Base-by-base conservation (phyloP, 768 basidiomycete genomes). In the Coprinopsis sp. region DNA sequence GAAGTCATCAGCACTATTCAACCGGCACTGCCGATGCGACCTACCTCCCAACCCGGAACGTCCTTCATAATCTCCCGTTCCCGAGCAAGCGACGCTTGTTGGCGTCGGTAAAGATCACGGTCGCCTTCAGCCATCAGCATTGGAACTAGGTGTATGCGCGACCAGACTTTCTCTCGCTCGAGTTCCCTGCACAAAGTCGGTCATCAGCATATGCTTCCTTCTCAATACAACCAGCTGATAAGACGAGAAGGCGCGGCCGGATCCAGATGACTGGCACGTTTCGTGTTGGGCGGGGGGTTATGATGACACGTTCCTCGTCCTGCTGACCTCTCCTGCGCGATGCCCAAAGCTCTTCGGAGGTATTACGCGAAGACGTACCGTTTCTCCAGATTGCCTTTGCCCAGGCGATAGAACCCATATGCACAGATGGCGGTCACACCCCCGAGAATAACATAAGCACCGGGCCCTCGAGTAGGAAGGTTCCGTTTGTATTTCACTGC, bases 31-130 rank as follows among this genome's bases (percentile, higher is more conserved):
- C 4, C 13, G 39, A 25, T 7, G 44, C 40, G 33, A 75, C 91
- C 64, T 67, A 96, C 93, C 89, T 90, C 82, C 94, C 94, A 97
- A 30, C 81, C 90, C 47, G 77, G 75, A 41, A 97, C 92, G 56
- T 91, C 87, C 67, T 87, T 90, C 95, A 97, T 97, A 59, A 97
- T 91, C 68, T 82, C 87, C 67, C 72, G 75, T 68, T 98, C 96
- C 37, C 91, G 68, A 22, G 71, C 84, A 44, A 85, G 41, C 39
- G 81, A 82, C n/a, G 89, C 91, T 59, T 83, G 78, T 58, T 83
- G 70, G 30, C 90, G 79, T 50, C 91, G 77, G 71, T 89, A 92
- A 46, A 77, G 73, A 64, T 94, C 91, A 46, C 96, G 85, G 70
- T 99, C 95, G 3, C 84, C 84, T 64, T 99, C 95, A 30, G 95